phyloP scores from a whole-genome alignment of 2,329 filamentous ascomycete species.

The Neopestalotiopsis clavispora region DNA sequence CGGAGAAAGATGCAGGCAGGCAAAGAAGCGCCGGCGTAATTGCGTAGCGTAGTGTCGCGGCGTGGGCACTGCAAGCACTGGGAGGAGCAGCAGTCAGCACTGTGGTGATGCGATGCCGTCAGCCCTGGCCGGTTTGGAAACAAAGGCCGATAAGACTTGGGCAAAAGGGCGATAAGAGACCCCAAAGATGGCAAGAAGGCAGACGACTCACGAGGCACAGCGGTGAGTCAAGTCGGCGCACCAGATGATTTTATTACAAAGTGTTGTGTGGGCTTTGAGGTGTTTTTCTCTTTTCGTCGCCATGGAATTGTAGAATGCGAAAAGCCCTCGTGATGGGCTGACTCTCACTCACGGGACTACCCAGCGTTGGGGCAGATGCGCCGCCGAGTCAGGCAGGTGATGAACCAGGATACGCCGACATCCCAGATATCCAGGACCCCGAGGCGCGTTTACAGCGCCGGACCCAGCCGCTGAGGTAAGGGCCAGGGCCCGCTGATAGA shows the following conservation, averaged over 20 bases:
- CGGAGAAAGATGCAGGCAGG: conserved; percentile 4
- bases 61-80: not conserved
- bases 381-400: conserved; percentile 20
- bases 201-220: conserved; percentile 1
- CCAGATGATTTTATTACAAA: conserved; percentile 1
- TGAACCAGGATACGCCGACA: not conserved
- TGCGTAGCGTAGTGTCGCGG: not conserved
- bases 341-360: conserved; percentile 15
- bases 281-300: not conserved
- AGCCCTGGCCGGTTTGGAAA: not conserved
- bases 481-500: conserved; percentile 1
- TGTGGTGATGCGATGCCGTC: not conserved
- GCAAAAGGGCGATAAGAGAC: not conserved
- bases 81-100: not conserved
- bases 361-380: conserved; percentile 4
- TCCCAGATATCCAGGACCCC: not conserved
- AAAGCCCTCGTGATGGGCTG: conserved; percentile 18
- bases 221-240: not conserved
- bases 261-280: not conserved
- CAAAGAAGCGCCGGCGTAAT: conserved; percentile 2
- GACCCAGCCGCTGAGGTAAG: not conserved
- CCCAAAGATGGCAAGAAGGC: not conserved
- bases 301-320: not conserved
- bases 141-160: conserved; percentile 8
- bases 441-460: conserved; percentile 2